Percentiles rank a stretch among this genome's conserved stretches.
Conservation (phyloP, 257 asterid species). For the Petunia secreta region DNA sequence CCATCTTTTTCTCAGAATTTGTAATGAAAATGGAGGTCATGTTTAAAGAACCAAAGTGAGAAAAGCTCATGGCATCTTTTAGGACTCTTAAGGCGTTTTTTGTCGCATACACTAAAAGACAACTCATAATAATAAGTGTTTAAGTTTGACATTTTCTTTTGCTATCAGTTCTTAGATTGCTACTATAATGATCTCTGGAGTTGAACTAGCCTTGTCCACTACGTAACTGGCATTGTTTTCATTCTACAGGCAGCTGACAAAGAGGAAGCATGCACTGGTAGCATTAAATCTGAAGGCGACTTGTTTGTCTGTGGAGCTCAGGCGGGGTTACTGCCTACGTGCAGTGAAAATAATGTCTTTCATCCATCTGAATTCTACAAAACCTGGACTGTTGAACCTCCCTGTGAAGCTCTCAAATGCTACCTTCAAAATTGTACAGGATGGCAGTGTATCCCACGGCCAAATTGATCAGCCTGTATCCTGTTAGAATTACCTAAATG, state of each 20-base stretch:
- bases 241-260: slow-evolving; percentile 70
- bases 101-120: background rate
- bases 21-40: slow-evolving; percentile 17
- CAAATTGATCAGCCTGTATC: slow-evolving; percentile 43
- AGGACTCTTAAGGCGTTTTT: background rate
- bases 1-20: background rate
- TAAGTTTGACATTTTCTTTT: slow-evolving; percentile 15
- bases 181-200: background rate
- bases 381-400: slow-evolving; percentile 66
- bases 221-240: slow-evolving; percentile 14
- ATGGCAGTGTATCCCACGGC: slow-evolving; percentile 53
- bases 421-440: slow-evolving; percentile 70
- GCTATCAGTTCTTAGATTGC: background rate
- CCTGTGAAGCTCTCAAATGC: slow-evolving; percentile 59
- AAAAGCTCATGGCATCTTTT: background rate
- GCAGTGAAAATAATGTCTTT: slow-evolving; percentile 41
- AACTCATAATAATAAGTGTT: background rate
- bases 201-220: slow-evolving; percentile 9
- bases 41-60: background rate
- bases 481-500: slow-evolving; percentile 25
- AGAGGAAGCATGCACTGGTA: slow-evolving; percentile 60
- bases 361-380: slow-evolving; percentile 60
- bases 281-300: slow-evolving; percentile 78
- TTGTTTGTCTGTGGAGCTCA: slow-evolving; percentile 57
- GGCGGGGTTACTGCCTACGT: slow-evolving; percentile 48